Evolutionary conservation across 78 protist species (phyloP), one percentile per base, ranked within the genome.

Genomic region (Trichosphaerium sp.): DNA sequence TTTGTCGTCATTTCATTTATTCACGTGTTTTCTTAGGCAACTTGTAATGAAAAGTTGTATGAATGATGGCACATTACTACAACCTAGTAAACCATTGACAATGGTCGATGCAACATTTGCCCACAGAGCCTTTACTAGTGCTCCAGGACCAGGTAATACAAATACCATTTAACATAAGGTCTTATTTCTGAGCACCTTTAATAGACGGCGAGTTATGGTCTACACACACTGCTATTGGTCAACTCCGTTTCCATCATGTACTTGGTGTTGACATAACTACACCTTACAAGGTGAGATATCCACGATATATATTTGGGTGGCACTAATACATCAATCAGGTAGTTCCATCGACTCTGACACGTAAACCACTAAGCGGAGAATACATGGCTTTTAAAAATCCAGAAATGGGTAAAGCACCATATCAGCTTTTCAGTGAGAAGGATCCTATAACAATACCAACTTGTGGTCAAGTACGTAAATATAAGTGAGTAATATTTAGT

Each of bases 141-240:
- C n/a, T n/a, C n/a, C n/a, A n/a, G n/a, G n/a, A n/a, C 56, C 69
- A n/a, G n/a, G n/a, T n/a, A n/a, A n/a, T n/a, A n/a, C n/a, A n/a
- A n/a, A n/a, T n/a, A n/a, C n/a, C n/a, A n/a, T n/a, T n/a, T n/a
- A n/a, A n/a, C n/a, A n/a, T n/a, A n/a, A n/a, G n/a, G n/a, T n/a
- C n/a, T n/a, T n/a, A n/a, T n/a, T n/a, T n/a, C n/a, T n/a, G n/a
- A n/a, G n/a, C n/a, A n/a, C n/a, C n/a, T n/a, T n/a, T n/a, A n/a
- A n/a, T n/a, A n/a, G 31, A 12, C 10, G 74, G 74, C 5, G 44
- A 49, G 7, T 31, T 69, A 25, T 69, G 74, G 74, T n/a, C 63
- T 26, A 69, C 74, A n/a, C 18, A 18, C 70, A 7, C 52, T 7
- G 57, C 74, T 21, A 38, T 69, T 11, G 15, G 38, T 11, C 55